Base-by-base conservation (phyloP, 2,329 filamentous ascomycete species). In the Xylariaceae sp. region DNA sequence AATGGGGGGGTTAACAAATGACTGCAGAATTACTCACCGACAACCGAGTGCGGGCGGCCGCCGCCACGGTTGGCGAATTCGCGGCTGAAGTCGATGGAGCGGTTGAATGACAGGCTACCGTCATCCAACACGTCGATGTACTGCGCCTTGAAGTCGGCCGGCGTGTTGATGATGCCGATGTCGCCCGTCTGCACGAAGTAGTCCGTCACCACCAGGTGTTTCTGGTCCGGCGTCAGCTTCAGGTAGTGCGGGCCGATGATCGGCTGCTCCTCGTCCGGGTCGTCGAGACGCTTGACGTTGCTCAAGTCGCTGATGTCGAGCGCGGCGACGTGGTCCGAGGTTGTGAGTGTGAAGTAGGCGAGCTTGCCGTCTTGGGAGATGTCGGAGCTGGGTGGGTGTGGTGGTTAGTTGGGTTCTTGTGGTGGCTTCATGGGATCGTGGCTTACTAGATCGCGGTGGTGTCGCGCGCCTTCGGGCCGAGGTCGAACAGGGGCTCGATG, bases 171-270 rank as follows among this genome's bases (percentile, higher is more conserved):
- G 2, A 87, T 73, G 6, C 80, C 81, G 54, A 86, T 85, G 53
- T 83, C 80, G 21, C 84, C 83, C 9, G 79, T 82, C 71, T 87
- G 83, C 2, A 88, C 82, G 65, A 87, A 87, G 74, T 87, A 87
- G 50, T 85, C 85, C n/a, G 81, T 85, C 14, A 87, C 83, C 2
- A 87, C 75, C 16, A 87, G 70, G 67, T 87, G 82, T 76, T 85
- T 85, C 75, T 86, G 83, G 61, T 87, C 84, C 0, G 84, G 84
- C 3, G 81, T 81, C 56, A 87, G 76, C 75, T 87, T 87, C 73
- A 87, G 74, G 63, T 86, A 87, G 73, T 87, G 84, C 0, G 84
- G 84, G 0, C 84, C 83, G 50, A 86, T 76, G 56, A 81, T 83
- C 19, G 82, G 82, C 69, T 87, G 84, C 26, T 75, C 70, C 68